phyloP scores from a whole-genome alignment of 352 stramenopile species.

The Phytopythium oedochilum region DNA sequence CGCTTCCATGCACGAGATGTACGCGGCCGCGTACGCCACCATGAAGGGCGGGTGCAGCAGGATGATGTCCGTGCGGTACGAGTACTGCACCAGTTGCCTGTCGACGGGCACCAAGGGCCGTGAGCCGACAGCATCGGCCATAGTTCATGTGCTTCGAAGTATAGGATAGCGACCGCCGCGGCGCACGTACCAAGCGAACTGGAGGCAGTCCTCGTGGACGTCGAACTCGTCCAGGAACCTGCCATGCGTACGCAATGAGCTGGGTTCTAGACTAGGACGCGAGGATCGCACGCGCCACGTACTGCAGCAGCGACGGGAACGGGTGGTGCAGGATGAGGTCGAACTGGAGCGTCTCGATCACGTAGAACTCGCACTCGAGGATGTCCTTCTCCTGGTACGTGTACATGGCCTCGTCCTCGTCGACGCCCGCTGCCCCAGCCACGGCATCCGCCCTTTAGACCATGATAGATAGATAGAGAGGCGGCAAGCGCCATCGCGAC shows the following conservation, averaged over 20 bases:
- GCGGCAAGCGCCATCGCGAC: slow-evolving; percentile 4
- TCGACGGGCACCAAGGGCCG: too few relatives aligned
- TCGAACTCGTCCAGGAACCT: slow-evolving; percentile 85
- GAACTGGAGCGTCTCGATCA: slow-evolving; percentile 84
- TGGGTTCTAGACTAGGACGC: too few relatives aligned
- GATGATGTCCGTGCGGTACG: slow-evolving; percentile 87
- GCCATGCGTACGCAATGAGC: too few relatives aligned
- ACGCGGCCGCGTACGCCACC: slow-evolving; percentile 79
- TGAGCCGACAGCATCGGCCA: too few relatives aligned
- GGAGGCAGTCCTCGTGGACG: slow-evolving; percentile 82
- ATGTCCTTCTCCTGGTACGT: slow-evolving; percentile 89
- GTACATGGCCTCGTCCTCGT: slow-evolving; percentile 86
- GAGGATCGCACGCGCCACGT: slow-evolving; percentile 15
- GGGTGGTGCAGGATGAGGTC: slow-evolving; percentile 87
- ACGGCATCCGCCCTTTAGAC: neutral
- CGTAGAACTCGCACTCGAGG: slow-evolving; percentile 89
- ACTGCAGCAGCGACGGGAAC: slow-evolving; percentile 81
- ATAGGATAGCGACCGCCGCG: too few relatives aligned
- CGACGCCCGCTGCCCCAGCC: slow-evolving; percentile 45
- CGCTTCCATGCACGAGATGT: slow-evolving; percentile 73
- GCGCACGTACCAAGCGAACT: slow-evolving; percentile 61
- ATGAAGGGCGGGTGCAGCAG: slow-evolving; percentile 83
- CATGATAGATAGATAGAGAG: neutral
- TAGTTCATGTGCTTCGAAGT: too few relatives aligned
- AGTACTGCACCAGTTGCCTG: slow-evolving; percentile 86